phyloP scores from a whole-genome alignment of 2,329 filamentous ascomycete genomes.

The Fusarium stilboides region DNA sequence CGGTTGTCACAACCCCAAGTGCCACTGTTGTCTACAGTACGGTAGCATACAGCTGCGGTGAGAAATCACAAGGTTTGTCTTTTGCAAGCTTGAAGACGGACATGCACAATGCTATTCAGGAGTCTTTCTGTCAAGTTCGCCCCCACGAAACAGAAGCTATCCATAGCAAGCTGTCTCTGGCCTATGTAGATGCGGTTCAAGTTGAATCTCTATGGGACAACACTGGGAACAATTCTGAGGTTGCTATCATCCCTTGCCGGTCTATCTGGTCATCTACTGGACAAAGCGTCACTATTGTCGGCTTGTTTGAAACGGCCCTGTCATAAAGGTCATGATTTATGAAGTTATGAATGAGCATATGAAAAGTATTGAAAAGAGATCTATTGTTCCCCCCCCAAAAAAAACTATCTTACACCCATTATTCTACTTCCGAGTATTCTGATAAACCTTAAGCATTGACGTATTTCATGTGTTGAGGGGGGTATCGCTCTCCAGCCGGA shows the following conservation, averaged over 20 bases:
- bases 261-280: slow-evolving; percentile 55
- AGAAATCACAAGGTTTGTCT: not conserved
- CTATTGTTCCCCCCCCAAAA: not conserved
- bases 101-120: slow-evolving; percentile 41
- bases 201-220: slow-evolving; percentile 38
- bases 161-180: slow-evolving; percentile 50
- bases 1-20: slow-evolving; percentile 42
- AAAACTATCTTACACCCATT: not conserved
- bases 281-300: slow-evolving; percentile 54
- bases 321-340: slow-evolving; percentile 24
- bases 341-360: slow-evolving; percentile 24
- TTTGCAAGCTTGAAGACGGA: slow-evolving; percentile 31
- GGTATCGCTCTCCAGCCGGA: slow-evolving; percentile 65
- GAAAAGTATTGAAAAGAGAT: not conserved
- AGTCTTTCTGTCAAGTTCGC: slow-evolving; percentile 45
- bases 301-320: slow-evolving; percentile 51
- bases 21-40: slow-evolving; percentile 53
- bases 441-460: slow-evolving; percentile 27
- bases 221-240: not conserved
- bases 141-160: slow-evolving; percentile 16
- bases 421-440: not conserved
- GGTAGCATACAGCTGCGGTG: slow-evolving; percentile 39
- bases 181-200: slow-evolving; percentile 52
- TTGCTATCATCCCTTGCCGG: slow-evolving; percentile 55
- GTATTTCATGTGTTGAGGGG: slow-evolving; percentile 46